Conservation (phyloP, 441 rosid genomes). For the Arabidopsis hybrid region DNA sequence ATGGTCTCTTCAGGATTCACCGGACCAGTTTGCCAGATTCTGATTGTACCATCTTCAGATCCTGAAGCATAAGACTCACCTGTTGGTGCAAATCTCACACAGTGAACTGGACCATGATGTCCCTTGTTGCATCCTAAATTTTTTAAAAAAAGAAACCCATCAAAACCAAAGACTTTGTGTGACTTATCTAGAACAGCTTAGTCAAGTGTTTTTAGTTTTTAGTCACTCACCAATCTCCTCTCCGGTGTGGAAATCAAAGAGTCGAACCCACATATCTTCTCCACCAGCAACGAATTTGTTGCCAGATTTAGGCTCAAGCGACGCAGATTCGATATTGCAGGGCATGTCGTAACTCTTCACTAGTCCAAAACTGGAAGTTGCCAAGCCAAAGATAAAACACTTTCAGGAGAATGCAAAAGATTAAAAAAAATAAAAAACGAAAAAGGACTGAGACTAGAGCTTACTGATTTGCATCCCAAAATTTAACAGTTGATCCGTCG, state of each 20-base stretch:
- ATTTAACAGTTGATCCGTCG: conserved; percentile 84
- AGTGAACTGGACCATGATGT: conserved; percentile 98
- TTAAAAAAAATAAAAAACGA: background rate
- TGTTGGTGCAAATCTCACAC: conserved; percentile 89
- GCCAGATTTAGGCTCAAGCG: conserved; percentile 87
- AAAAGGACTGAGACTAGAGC: conserved; percentile 39
- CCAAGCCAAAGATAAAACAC: conserved; percentile 10
- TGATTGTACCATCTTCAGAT: conserved; percentile 95
- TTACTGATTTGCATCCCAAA: conserved; percentile 99
- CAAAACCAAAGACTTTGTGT: background rate
- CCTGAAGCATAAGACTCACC: conserved; percentile 98
- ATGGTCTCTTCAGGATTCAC: conserved; percentile 42
- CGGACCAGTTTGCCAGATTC: conserved; percentile 86
- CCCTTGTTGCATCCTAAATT: conserved; percentile 91
- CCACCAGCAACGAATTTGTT: conserved; percentile 90
- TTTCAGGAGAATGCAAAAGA: background rate
- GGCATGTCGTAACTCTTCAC: conserved; percentile 79
- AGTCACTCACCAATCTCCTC: conserved; percentile 75
- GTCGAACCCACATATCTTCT: conserved; percentile 53
- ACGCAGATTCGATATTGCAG: conserved; percentile 85
- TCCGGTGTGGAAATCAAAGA: conserved; percentile 89
- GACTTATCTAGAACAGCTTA: too few species aligned
- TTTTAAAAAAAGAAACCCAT: background rate
- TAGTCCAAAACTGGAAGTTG: conserved; percentile 55
- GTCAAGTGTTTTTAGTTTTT: background rate